Base-by-base conservation (phyloP, 2,329 filamentous ascomycete species). In the Fusarium circinatum region DNA sequence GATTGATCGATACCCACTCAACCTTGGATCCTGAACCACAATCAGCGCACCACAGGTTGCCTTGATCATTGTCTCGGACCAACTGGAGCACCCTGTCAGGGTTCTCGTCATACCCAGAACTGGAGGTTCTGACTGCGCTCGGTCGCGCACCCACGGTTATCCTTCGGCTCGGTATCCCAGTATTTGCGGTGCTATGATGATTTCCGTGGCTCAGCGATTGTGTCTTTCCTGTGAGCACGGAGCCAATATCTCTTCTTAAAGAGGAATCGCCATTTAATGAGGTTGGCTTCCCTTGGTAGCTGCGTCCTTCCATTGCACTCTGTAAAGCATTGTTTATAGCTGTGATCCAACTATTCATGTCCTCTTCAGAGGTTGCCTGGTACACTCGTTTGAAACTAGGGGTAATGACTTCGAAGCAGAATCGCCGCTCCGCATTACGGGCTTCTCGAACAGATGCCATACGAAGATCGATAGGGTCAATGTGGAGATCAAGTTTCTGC, bases 381-480 rank as follows among this genome's bases (percentile, higher is more conserved):
- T 98, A 99, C 22, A 98, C 95, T 62, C 96, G 91, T 78, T 97
- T 98, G 82, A 92, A 98, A 56, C 96, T 94, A 14, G 97, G 97
- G 1, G 96, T 99, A 68, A 99, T 98, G 58, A 99, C 94, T 83
- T 99, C 96, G 77, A 99, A 99, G 83, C 96, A 98, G 82, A 99
- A 99, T 10, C 96, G 91, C 32, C 96, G 90, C 78, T 99, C 97
- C 3, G 95, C 94, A 81, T 97, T 98, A 30, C 96, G 92, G 45
- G 97, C 96, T 84, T 99, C 96, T 65, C 96, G 91, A 22, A 99
- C 97, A 22, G 96, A 98, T 15, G 96, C 96, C 91, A 98, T 96
- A 41, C 96, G 93, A 51, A 99, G 86, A 82, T 99, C 97, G 74
- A 99, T 98, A 1, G 96, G 96, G 5, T 98, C 96, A 91, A 98